A percentile compares a stretch with the other conserved stretches of the same genome.
phyloP scores from a whole-genome alignment of 805 yeast species.

The Ogataea saltuana region DNA sequence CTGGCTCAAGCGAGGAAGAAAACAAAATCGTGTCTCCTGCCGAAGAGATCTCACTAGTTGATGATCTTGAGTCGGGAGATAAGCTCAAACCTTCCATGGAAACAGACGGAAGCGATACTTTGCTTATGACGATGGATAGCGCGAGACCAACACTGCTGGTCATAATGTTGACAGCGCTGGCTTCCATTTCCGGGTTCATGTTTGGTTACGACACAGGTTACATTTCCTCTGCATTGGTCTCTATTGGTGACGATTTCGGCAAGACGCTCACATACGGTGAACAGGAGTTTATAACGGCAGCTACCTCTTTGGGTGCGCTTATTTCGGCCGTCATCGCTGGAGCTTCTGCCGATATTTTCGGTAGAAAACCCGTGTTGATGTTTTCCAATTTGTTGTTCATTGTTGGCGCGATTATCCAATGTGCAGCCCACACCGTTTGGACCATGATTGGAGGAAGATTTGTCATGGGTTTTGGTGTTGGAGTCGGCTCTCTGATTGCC shows the following conservation, averaged over 20 bases:
- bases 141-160: conserved; percentile 64
- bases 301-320: conserved; percentile 92
- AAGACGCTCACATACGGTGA: conserved; percentile 67
- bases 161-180: conserved; percentile 64
- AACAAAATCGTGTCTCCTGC: not conserved
- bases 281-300: conserved; percentile 88
- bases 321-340: conserved; percentile 82
- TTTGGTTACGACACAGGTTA: conserved; percentile 98
- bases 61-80: conserved; percentile 7
- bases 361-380: conserved; percentile 83
- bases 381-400: conserved; percentile 80
- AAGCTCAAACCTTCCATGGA: conserved; percentile 5
- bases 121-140: conserved; percentile 36
- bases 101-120: conserved; percentile 9
- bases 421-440: conserved; percentile 81
- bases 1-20: not conserved
- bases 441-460: conserved; percentile 91
- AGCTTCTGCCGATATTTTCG: conserved; percentile 73
- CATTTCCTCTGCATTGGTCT: conserved; percentile 88
- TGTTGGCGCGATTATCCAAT: conserved; percentile 82
- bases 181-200: conserved; percentile 94
- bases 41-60: conserved; percentile 3
- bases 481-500: conserved; percentile 91
- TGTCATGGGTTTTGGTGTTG: conserved; percentile 95
- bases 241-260: conserved; percentile 76